A percentile compares a stretch with the other conserved stretches of the same genome.
phyloP scores from a whole-genome alignment of 2,329 filamentous ascomycete species.

The Ophiosphaerella herpotricha region DNA sequence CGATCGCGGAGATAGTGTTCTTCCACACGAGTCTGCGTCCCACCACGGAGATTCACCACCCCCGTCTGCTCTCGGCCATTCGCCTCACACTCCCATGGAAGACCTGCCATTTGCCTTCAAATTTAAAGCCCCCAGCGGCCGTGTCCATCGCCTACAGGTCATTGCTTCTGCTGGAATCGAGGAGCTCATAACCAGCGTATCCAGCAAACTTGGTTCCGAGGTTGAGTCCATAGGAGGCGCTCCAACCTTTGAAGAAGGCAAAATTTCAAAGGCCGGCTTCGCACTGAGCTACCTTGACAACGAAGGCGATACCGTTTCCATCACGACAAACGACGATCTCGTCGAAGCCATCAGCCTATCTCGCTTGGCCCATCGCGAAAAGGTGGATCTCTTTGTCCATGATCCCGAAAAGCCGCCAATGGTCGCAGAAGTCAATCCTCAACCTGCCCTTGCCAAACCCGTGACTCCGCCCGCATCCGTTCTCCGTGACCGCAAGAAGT shows the following conservation, averaged over 20 bases:
- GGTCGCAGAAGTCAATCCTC: constrained; percentile 64
- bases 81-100: constrained; percentile 58
- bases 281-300: constrained; percentile 96
- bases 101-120: constrained; percentile 94
- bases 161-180: constrained; percentile 78
- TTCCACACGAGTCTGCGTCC: constrained; percentile 92
- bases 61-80: constrained; percentile 66
- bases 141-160: constrained; percentile 90
- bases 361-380: constrained; percentile 76
- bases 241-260: constrained; percentile 78
- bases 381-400: constrained; percentile 97
- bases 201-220: constrained; percentile 82
- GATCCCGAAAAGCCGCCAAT: constrained; percentile 88
- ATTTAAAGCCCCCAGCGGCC: constrained; percentile 95
- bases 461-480: constrained; percentile 60
- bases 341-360: constrained; percentile 87
- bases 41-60: constrained; percentile 81
- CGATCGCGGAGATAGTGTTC: constrained; percentile 80
- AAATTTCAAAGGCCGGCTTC: constrained; percentile 76
- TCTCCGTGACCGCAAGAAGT: constrained; percentile 53
- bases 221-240: constrained; percentile 81
- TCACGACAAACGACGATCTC: constrained; percentile 93
- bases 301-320: constrained; percentile 94
- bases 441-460: constrained; percentile 57
- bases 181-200: constrained; percentile 76